Conservation (phyloP, 805 yeast genomes). For the Ogataea thermomethanolica region DNA sequence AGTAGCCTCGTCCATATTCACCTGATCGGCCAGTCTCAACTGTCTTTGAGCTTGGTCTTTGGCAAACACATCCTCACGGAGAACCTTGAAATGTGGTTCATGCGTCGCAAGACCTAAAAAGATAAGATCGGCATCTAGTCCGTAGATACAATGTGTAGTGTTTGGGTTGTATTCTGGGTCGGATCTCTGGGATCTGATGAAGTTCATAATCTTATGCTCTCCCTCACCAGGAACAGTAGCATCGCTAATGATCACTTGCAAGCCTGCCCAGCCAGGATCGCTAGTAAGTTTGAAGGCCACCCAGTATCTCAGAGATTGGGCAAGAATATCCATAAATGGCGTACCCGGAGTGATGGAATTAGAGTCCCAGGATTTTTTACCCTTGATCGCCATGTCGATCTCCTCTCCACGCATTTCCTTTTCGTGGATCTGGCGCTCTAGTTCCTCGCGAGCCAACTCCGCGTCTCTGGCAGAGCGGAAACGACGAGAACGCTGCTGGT, state of each 20-base stretch:
- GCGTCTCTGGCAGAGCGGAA: slow-evolving; percentile 92
- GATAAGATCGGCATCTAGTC: slow-evolving; percentile 96
- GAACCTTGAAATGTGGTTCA: slow-evolving; percentile 91
- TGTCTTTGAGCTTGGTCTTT: slow-evolving; percentile 49
- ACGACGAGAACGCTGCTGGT: slow-evolving; percentile 92
- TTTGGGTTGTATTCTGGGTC: slow-evolving; percentile 88
- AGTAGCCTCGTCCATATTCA: slow-evolving; percentile 61
- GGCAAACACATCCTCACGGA: slow-evolving; percentile 96
- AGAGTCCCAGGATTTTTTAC: slow-evolving; percentile 85
- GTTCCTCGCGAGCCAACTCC: slow-evolving; percentile 67
- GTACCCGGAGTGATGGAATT: slow-evolving; percentile 99
- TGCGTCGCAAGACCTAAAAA: slow-evolving; percentile 95
- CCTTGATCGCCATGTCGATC: slow-evolving; percentile 72
- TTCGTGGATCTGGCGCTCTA: slow-evolving; percentile 55
- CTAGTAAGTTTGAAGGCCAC: slow-evolving; percentile 80
- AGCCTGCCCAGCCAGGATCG: slow-evolving; percentile 91
- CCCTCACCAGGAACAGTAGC: slow-evolving; percentile 99
- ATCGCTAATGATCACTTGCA: slow-evolving; percentile 89
- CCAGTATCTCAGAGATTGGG: slow-evolving; percentile 83
- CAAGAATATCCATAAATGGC: slow-evolving; percentile 91
- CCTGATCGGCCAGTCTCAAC: slow-evolving; percentile 44
- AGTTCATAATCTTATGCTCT: slow-evolving; percentile 97
- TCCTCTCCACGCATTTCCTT: slow-evolving; percentile 63
- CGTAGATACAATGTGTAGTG: slow-evolving; percentile 94
- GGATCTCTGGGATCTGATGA: slow-evolving; percentile 83